These are phyloP conservation scores for Leptographium wingfieldii DNA, from an alignment of 2,329 filamentous ascomycete genomes.

Conservation along the genomic window DNA sequence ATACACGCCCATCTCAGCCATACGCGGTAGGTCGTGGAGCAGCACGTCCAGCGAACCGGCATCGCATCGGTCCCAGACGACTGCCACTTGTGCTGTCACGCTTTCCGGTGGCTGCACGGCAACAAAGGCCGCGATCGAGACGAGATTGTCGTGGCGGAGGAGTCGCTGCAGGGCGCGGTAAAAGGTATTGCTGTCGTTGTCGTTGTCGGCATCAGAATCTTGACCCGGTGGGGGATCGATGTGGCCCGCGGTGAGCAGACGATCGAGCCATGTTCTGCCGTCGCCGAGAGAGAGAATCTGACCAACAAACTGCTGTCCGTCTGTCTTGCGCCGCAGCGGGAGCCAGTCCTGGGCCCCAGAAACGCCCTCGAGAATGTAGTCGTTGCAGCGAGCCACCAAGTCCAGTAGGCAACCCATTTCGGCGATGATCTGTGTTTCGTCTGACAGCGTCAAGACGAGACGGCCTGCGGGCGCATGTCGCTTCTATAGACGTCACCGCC, in stretches of 20 bases:
- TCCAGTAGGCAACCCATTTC: constrained; percentile 8
- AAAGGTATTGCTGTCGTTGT: neutral
- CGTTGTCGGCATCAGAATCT: neutral
- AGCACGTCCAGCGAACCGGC: constrained; percentile 34
- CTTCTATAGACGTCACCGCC: neutral
- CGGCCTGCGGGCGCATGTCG: no score
- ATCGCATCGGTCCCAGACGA: constrained; percentile 41
- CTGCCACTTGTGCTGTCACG: constrained; percentile 13
- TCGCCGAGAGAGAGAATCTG: neutral
- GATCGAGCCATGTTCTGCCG: neutral
- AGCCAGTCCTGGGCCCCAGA: neutral
- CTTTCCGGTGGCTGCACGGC: neutral
- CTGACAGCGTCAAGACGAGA: neutral
- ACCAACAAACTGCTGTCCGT: neutral
- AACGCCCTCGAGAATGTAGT: neutral
- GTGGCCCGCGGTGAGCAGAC: neutral
- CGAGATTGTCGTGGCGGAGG: constrained; percentile 30
- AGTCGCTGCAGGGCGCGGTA: neutral
- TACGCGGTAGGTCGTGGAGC: constrained; percentile 14
- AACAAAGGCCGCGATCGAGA: constrained; percentile 25
- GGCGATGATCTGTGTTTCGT: neutral
- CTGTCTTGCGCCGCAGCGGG: neutral
- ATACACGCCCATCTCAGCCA: constrained; percentile 7
- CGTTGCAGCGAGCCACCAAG: constrained; percentile 24
- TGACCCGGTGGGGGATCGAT: neutral